Evolutionary conservation across 768 basidiomycete species (phyloP), one percentile per base, ranked within the genome.

Genomic region (Lentinula guzmanii): DNA sequence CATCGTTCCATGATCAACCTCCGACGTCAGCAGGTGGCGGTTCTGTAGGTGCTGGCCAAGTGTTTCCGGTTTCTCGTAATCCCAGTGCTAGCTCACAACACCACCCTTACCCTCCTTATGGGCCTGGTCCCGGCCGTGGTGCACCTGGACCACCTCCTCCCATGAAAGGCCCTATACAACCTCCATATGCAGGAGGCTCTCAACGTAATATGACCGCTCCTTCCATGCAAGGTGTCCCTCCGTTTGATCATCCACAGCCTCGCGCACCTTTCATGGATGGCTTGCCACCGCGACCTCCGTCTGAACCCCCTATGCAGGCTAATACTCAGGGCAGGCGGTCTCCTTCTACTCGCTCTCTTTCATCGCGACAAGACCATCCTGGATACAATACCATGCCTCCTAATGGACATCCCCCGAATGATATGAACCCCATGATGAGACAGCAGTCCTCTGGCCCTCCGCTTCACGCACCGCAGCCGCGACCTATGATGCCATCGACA

Each of bases 401-500:
- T 52, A 75, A 74, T 21, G 68, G 67, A 13, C 72, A 76, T 60
- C 72, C 74, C 33, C 65, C 70, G n/a, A 68, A 70, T 54, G 61
- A 45, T 24, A 66, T 68, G 59, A 66, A 66, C 31, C 21, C 31
- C 24, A 62, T 62, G 53, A 62, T 41, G 10, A 21, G 58, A 59
- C 37, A 59, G 28, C 31, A 51, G 18, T 51, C 48, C 10, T 21
- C n/a, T 34, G 51, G 37, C 16, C 35, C 51, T 33, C 50, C 59
- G 9, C 60, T 80, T 52, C 74, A 74, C 64, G 73, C 73, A 52
- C 77, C 80, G 7, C 78, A 77, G 54, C 74, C 78, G 10, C 83
- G 84, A 33, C 77, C 84, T 1, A 66, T 90, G 62, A 73, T 87
- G 16, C 90, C 90, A 18, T 90, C 89, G 11, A 81, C 83, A 24